These are phyloP conservation scores for Stagonosporopsis tanaceti DNA, from an alignment of 2,329 filamentous ascomycete species.

Conservation along the genomic window DNA sequence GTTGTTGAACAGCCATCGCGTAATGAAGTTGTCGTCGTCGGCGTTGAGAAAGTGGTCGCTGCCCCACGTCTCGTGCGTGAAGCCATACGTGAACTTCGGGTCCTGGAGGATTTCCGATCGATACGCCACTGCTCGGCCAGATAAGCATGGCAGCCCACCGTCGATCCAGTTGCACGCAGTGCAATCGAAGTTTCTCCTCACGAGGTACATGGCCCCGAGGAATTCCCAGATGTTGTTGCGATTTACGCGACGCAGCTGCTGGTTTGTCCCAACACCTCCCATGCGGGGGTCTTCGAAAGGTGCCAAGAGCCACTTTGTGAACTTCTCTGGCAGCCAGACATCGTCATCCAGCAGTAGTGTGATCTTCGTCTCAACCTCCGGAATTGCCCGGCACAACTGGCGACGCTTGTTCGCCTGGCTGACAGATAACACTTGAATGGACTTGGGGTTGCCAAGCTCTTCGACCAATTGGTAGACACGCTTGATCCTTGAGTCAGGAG, in stretches of 20 bases:
- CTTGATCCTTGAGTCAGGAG: slow-evolving; percentile 79
- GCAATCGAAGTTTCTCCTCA: slow-evolving; percentile 95
- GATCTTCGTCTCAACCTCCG: slow-evolving; percentile 81
- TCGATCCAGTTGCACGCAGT: slow-evolving; percentile 95
- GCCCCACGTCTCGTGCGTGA: slow-evolving; percentile 81
- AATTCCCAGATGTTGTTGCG: slow-evolving; percentile 79
- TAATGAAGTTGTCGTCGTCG: slow-evolving; percentile 98
- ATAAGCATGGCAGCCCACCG: slow-evolving; percentile 95
- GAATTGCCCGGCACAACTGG: slow-evolving; percentile 90
- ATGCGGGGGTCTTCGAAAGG: slow-evolving; percentile 86
- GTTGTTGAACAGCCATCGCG: slow-evolving; percentile 91
- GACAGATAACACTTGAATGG: slow-evolving; percentile 77
- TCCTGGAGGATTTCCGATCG: slow-evolving; percentile 87
- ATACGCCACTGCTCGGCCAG: slow-evolving; percentile 91
- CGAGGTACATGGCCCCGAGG: slow-evolving; percentile 89
- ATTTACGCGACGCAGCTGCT: slow-evolving; percentile 78
- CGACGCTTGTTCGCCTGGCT: slow-evolving; percentile 93
- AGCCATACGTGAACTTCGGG: slow-evolving; percentile 83
- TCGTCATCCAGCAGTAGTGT: slow-evolving; percentile 96
- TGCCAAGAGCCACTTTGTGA: slow-evolving; percentile 90
- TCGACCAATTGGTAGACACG: slow-evolving; percentile 69
- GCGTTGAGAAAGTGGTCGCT: slow-evolving; percentile 86
- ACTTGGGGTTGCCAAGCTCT: slow-evolving; percentile 57
- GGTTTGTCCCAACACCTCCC: slow-evolving; percentile 91
- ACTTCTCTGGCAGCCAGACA: slow-evolving; percentile 86